Evolutionary conservation across 108 stramenopile species (phyloP), one percentile per base, ranked within the genome.

Genomic region (Asterionellopsis glacialis): DNA sequence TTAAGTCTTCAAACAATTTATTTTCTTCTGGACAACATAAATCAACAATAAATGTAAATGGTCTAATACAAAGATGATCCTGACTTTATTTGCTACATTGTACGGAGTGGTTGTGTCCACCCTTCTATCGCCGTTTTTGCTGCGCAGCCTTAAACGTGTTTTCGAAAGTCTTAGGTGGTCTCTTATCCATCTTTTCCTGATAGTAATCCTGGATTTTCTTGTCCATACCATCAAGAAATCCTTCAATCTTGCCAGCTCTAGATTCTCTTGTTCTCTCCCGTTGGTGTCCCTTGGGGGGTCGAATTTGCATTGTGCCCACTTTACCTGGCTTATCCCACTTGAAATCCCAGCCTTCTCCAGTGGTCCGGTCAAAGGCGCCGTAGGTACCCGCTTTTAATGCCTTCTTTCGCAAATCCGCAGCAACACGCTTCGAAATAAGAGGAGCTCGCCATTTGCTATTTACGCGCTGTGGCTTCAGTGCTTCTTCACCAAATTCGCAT

Each of bases 261-360:
- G 69, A 52, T 56, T 88, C 90, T 53, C 90, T 69, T 33, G 70
- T 83, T 12, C 87, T 68, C 28, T 91, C 60, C 18, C 85, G 55
- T 27, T 77, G 68, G 11, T 83, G 80, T 14, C 74, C 75, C 64
- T 87, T 88, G 22, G 82, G 64, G 1, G 86, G 83, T 59, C 71
- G 72, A 38, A 89, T 76, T 0, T 59, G 47, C 23, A 70, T 55
- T 11, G 61, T 19, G 14, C 14, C 26, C 38, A 53, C 41, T 39
- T n/a, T 9, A 14, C 38, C 48, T 18, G 28, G 61, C 45, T 21
- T 54, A 11, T 91, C 90, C 90, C 90, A 92, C 10, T 38, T 11
- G 13, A 81, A 83, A 70, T 92, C 87, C 90, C 90, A 92, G 1
- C 90, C 90, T 7, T 61, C 38, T 33, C 84, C 83, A 0, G 83